Evolutionary conservation across 345 rosid genomes (phyloP).

Genomic region (Stellera chamaejasme): DNA sequence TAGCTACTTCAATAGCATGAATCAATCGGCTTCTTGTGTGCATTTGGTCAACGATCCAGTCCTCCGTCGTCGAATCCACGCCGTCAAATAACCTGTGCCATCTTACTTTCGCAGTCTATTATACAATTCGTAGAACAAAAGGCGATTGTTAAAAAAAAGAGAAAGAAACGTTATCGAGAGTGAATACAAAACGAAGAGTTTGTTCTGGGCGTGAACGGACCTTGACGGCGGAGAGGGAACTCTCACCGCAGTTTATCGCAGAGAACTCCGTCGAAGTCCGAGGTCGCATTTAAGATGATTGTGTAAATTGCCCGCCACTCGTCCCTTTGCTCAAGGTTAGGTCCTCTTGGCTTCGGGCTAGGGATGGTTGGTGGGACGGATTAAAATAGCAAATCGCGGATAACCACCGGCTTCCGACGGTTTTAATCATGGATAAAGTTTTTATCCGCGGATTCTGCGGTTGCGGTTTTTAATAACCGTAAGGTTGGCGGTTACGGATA

Average conservation of each 20-base stretch:
- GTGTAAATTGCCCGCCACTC: constrained; percentile 10
- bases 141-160: not conserved
- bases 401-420: too few relatives aligned
- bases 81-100: constrained; percentile 56
- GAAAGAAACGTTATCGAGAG: not conserved
- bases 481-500: too few relatives aligned
- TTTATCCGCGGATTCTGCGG: too few relatives aligned
- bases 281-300: constrained; percentile 36
- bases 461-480: too few relatives aligned
- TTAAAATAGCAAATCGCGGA: too few relatives aligned
- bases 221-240: constrained; percentile 94
- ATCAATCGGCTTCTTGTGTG: constrained; percentile 36
- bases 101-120: constrained; percentile 86
- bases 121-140: not conserved
- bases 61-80: constrained; percentile 51
- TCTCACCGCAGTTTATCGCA: constrained; percentile 95
- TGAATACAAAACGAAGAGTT: not conserved
- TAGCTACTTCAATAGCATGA: too few relatives aligned
- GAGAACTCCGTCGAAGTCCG: constrained; percentile 94
- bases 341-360: too few relatives aligned
- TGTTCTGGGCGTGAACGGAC: constrained; percentile 20
- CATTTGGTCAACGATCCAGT: constrained; percentile 91
- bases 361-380: too few relatives aligned
- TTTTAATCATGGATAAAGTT: too few relatives aligned
- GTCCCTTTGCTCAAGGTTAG: not conserved